Evolutionary conservation across 805 yeast species (phyloP), one percentile per base, ranked within the genome.

Genomic region (Nakazawaea wyomingensis): DNA sequence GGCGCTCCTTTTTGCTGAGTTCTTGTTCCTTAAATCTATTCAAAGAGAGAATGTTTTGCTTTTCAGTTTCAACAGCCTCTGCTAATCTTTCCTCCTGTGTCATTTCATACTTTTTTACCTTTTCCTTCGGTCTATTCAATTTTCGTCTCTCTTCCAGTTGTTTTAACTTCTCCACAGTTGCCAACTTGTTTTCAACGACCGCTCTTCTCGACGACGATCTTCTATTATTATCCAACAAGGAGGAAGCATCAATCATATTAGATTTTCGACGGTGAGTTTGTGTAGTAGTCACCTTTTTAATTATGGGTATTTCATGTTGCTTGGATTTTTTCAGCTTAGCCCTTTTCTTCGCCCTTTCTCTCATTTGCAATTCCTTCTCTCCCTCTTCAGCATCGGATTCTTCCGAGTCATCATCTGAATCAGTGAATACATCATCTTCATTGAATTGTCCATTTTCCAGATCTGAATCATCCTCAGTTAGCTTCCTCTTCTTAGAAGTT

Each of bases 51-150:
- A 79, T 65, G 59, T 93, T 93, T 34, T 75, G 72, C 56, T 74
- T 72, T 61, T 93, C 99, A 0, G 97, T 93, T 52, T 82, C 84
- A 36, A 80, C 67, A 1, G 99, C 98, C 58, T 88, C 93, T n/a
- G 74, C 82, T 35, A 85, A 61, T 32, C 82, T 66, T 55, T 85
- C 87, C 46, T 78, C 88, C 52, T 84, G 84, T 0, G 93, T 83
- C 54, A 79, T 64, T 44, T 69, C 67, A 14, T 68, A 64, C 39
- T 51, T 54, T 57, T 53, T 65, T 65, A 57, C 69, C 61, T 49
- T 56, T 18, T 29, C 40, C 16, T 34, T 39, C 4, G 54, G 62
- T 28, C 46, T 43, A 21, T 51, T 48, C 8, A 40, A 35, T 26
- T 57, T 51, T 46, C 78, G 65, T 53, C 83, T 71, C 44, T 73